phyloP scores from a whole-genome alignment of 768 basidiomycete genomes.

The Leucocoprinus leucothites region DNA sequence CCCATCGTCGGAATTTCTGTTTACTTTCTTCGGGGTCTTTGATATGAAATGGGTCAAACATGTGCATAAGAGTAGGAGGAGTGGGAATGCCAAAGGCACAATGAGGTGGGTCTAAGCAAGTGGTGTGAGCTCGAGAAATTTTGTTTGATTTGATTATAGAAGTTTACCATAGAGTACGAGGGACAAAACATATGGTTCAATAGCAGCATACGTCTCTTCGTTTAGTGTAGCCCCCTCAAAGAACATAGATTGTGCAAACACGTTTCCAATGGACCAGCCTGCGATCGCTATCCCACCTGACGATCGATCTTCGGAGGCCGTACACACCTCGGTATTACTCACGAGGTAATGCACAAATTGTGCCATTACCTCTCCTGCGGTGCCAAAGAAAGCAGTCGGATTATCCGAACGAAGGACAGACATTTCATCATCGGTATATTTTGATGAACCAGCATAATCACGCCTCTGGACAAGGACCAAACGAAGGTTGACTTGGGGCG shows the following conservation, averaged over 20 bases:
- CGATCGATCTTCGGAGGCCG: background rate
- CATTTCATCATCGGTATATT: background rate
- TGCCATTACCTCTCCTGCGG: background rate
- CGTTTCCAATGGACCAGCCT: conserved; percentile 6
- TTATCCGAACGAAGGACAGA: background rate
- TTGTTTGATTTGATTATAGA: background rate
- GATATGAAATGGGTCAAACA: background rate
- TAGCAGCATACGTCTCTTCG: background rate
- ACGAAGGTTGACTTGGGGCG: background rate
- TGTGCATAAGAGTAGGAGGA: background rate
- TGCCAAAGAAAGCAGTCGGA: background rate
- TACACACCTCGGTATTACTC: background rate
- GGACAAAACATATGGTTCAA: background rate
- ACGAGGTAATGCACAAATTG: background rate
- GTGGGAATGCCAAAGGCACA: background rate
- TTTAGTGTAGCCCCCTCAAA: background rate
- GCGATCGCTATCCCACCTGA: background rate
- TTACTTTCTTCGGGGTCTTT: background rate
- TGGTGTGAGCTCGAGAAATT: background rate
- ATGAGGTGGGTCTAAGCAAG: background rate
- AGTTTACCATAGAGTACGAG: background rate
- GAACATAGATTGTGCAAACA: background rate
- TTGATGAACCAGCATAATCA: conserved; percentile 4
- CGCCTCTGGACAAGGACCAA: background rate
- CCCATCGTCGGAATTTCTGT: background rate